These are phyloP conservation scores for Aspergillus sp. DNA, from an alignment of 2,329 filamentous ascomycete species.

Conservation along the genomic window DNA sequence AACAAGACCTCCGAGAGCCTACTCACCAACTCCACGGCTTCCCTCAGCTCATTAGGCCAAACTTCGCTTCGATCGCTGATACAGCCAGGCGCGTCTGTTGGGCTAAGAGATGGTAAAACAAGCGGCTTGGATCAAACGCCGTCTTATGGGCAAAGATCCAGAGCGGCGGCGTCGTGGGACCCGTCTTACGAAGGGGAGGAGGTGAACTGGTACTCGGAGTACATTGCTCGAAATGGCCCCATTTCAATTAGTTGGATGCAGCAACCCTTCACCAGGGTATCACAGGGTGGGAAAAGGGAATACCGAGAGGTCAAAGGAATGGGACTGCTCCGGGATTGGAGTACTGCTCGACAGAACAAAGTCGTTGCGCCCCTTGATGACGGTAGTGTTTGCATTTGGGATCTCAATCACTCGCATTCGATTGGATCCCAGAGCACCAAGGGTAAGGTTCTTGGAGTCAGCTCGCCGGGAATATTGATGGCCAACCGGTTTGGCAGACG, in stretches of 20 bases:
- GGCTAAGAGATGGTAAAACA: background rate
- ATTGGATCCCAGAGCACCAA: constrained; percentile 45
- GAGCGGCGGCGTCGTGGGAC: constrained; percentile 71
- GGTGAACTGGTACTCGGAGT: constrained; percentile 85
- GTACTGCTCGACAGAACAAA: constrained; percentile 56
- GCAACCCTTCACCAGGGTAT: constrained; percentile 48
- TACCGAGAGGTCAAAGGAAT: constrained; percentile 70
- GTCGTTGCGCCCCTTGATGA: constrained; percentile 81
- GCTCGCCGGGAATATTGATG: constrained; percentile 67
- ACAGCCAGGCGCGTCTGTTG: constrained; percentile 26
- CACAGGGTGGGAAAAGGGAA: constrained; percentile 41
- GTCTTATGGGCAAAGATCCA: constrained; percentile 32
- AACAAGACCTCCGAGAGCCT: constrained; percentile 49
- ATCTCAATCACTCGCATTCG: constrained; percentile 56
- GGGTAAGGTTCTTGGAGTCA: constrained; percentile 64
- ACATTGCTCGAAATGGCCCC: constrained; percentile 76
- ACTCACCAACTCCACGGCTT: constrained; percentile 42
- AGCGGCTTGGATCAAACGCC: constrained; percentile 12
- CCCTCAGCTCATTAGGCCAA: constrained; percentile 36
- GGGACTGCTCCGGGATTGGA: constrained; percentile 63
- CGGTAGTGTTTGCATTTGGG: constrained; percentile 85
- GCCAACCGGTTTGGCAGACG: constrained; percentile 67
- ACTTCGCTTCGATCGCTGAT: constrained; percentile 38
- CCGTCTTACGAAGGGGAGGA: constrained; percentile 71
- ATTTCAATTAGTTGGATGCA: constrained; percentile 78